These are phyloP conservation scores for Crassisporium funariophilum DNA, from an alignment of 768 basidiomycete genomes.

Conservation along the genomic window DNA sequence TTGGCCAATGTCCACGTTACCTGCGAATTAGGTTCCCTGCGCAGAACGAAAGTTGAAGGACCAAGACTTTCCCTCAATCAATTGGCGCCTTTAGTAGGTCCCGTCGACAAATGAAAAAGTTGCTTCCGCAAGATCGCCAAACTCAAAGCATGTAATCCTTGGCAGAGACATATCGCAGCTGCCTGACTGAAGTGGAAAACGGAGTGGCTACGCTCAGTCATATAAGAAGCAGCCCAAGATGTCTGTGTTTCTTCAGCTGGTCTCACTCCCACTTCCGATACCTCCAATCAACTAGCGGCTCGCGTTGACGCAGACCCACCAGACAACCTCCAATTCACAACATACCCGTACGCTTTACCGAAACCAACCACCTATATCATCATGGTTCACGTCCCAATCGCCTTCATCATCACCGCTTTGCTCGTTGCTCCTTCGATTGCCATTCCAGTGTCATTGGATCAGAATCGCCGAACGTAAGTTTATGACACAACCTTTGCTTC, in stretches of 20 bases:
- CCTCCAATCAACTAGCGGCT: conserved; percentile 1
- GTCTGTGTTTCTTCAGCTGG: conserved; percentile 15
- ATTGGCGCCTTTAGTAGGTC: no score
- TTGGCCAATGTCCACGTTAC: no score
- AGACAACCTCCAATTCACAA: not conserved
- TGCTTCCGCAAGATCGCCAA: no score
- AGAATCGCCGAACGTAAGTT: conserved; percentile 6
- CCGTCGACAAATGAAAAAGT: no score
- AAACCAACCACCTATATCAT: not conserved
- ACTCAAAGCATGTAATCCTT: no score
- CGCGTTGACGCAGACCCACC: conserved; percentile 13
- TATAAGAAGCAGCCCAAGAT: conserved; percentile 2
- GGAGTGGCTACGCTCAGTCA: no score
- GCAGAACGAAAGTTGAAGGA: no score
- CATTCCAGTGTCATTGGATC: conserved; percentile 4
- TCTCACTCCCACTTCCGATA: conserved; percentile 10
- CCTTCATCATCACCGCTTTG: conserved; percentile 2
- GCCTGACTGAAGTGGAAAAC: no score
- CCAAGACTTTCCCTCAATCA: no score
- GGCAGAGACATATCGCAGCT: no score
- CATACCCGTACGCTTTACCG: not conserved
- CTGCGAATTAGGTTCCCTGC: no score
- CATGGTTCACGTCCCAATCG: conserved; percentile 12
- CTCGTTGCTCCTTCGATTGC: conserved; percentile 10
- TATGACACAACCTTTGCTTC: not conserved